phyloP scores from a whole-genome alignment of 352 stramenopile species.

The Globisporangium abappressorium region DNA sequence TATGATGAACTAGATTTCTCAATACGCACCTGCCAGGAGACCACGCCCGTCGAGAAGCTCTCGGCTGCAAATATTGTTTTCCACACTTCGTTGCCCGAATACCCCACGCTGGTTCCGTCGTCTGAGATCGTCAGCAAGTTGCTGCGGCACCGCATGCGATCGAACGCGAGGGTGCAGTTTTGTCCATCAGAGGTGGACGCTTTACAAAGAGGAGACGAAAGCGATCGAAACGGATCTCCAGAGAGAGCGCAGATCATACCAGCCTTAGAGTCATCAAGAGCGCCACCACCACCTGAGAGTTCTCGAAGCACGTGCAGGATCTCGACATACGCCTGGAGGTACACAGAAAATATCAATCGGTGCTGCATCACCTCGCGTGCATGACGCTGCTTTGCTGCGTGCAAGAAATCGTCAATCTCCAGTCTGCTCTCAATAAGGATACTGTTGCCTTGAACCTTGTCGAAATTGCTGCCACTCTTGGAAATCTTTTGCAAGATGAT shows the following conservation, averaged over 20 bases:
- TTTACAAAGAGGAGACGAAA: not conserved
- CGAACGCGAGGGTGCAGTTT: constrained; percentile 29
- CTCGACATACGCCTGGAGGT: constrained; percentile 69
- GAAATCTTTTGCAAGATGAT: constrained; percentile 26
- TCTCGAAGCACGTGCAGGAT: constrained; percentile 34
- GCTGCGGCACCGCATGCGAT: constrained; percentile 67
- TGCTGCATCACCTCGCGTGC: constrained; percentile 56
- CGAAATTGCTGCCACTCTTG: not conserved
- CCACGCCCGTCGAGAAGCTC: constrained; percentile 69
- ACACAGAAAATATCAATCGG: constrained; percentile 61
- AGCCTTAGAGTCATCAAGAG: not conserved
- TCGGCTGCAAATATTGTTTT: constrained; percentile 76
- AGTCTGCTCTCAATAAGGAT: constrained; percentile 21
- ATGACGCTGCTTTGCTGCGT: constrained; percentile 49
- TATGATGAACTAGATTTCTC: constrained; percentile 96
- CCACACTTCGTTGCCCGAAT: constrained; percentile 87
- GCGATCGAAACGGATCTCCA: constrained; percentile 7
- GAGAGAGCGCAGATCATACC: not conserved
- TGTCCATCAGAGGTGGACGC: not conserved
- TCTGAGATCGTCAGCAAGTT: constrained; percentile 61
- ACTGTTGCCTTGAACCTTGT: not conserved
- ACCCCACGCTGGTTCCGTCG: constrained; percentile 59
- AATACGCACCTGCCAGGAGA: constrained; percentile 87
- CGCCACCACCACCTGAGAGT: not conserved
- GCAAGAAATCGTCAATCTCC: constrained; percentile 35